These are phyloP conservation scores for Xylariales sp. DNA, from an alignment of 2,329 filamentous ascomycete genomes.

Conservation along the genomic window DNA sequence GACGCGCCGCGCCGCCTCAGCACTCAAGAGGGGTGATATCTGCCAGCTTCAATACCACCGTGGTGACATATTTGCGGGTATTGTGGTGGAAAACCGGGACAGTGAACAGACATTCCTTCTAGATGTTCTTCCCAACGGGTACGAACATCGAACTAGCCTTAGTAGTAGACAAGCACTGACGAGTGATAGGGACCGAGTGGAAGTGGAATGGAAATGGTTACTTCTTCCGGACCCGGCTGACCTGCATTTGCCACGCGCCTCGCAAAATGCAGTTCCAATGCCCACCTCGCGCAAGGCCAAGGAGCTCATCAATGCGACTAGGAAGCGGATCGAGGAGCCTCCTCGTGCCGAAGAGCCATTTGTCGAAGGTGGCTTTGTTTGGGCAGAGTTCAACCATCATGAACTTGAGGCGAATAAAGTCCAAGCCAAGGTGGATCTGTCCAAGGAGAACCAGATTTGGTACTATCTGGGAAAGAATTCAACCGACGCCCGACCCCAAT, in stretches of 20 bases:
- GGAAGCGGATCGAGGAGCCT: conserved; percentile 69
- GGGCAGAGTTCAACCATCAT: conserved; percentile 81
- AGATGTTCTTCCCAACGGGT: conserved; percentile 87
- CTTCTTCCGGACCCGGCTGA: conserved; percentile 77
- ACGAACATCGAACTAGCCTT: conserved; percentile 45
- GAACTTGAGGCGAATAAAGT: conserved; percentile 67
- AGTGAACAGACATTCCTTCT: conserved; percentile 82
- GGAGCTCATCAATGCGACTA: conserved; percentile 74
- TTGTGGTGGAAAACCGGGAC: conserved; percentile 83
- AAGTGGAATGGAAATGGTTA: conserved; percentile 88
- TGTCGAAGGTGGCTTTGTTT: conserved; percentile 74
- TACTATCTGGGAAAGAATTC: conserved; percentile 87
- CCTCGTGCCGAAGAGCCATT: conserved; percentile 75
- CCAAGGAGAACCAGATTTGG: conserved; percentile 82
- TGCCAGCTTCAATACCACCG: conserved; percentile 88
- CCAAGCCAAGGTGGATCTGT: conserved; percentile 77
- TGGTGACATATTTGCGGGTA: conserved; percentile 90
- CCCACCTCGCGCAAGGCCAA: conserved; percentile 71
- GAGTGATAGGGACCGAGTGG: conserved; percentile 72
- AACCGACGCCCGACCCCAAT: conserved; percentile 90
- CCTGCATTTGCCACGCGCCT: conserved; percentile 79
- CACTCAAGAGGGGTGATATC: conserved; percentile 77
- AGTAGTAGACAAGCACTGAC: conserved; percentile 54
- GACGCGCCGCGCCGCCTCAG: conserved; percentile 74
- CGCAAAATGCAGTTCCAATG: conserved; percentile 76